A percentile compares a stretch with the other conserved stretches of the same genome.
Conservation (phyloP, 2,329 filamentous ascomycete species). For the Cytospora chrysosperma region DNA sequence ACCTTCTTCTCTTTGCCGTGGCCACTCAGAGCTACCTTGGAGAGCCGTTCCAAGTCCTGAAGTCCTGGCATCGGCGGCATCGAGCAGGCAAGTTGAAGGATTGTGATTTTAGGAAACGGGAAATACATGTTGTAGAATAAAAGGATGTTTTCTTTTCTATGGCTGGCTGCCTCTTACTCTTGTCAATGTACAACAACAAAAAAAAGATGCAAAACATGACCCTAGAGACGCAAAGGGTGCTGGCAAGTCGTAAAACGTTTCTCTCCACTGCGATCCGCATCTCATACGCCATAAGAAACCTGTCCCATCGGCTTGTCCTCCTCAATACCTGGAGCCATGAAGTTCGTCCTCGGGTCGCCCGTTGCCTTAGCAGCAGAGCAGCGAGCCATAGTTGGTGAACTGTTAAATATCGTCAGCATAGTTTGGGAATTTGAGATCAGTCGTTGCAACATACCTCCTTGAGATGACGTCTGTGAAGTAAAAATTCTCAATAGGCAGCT, state of each 20-base stretch:
- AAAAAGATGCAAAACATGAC: conserved; percentile 26
- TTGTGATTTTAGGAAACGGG: too few species aligned
- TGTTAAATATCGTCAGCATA: conserved; percentile 37
- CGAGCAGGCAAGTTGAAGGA: not conserved
- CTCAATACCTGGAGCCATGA: conserved; percentile 71
- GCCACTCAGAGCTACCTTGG: not conserved
- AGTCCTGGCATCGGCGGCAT: too few species aligned
- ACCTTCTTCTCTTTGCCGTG: not conserved
- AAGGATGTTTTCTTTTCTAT: conserved; percentile 25
- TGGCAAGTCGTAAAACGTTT: conserved; percentile 31
- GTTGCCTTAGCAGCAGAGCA: conserved; percentile 91
- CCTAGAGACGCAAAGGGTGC: conserved; percentile 35
- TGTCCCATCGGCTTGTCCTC: conserved; percentile 62
- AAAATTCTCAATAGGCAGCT: conserved; percentile 90
- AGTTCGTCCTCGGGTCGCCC: conserved; percentile 74
- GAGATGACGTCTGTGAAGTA: conserved; percentile 98
- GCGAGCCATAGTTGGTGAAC: conserved; percentile 97
- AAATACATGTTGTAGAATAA: not conserved
- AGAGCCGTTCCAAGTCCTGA: not conserved
- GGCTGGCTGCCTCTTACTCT: conserved; percentile 23
- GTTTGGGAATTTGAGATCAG: not conserved
- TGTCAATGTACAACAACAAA: conserved; percentile 30
- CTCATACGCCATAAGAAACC: conserved; percentile 57
- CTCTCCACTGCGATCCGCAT: conserved; percentile 25
- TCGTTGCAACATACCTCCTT: conserved; percentile 67